Conservation (phyloP, 169 alveolate genomes). For the Plasmodium yoelii region DNA sequence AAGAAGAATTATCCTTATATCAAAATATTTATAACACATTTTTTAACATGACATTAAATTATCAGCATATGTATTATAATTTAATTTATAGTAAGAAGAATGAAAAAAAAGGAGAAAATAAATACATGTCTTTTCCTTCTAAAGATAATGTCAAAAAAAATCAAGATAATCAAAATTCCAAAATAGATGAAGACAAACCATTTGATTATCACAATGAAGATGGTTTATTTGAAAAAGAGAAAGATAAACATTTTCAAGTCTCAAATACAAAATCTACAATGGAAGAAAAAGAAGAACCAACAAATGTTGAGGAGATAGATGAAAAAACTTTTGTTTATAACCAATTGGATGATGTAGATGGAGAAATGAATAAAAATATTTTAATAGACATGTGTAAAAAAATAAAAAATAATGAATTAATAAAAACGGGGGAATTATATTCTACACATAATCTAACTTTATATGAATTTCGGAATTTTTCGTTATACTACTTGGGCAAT, state of each 20-base stretch:
- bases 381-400: slow-evolving; percentile 70
- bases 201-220: neutral
- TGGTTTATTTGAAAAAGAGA: neutral
- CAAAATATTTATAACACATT: slow-evolving; percentile 36
- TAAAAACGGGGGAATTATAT: slow-evolving; percentile 77
- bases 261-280: neutral
- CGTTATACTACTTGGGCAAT: slow-evolving; percentile 2
- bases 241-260: neutral
- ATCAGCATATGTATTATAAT: slow-evolving; percentile 71
- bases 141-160: neutral
- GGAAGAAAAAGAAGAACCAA: neutral
- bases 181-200: neutral
- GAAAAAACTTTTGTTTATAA: slow-evolving; percentile 33
- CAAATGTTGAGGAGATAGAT: slow-evolving; percentile 14
- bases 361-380: slow-evolving; percentile 48
- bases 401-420: slow-evolving; percentile 62
- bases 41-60: slow-evolving; percentile 29
- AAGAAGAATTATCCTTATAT: slow-evolving; percentile 51
- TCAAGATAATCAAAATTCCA: neutral
- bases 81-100: slow-evolving; percentile 36
- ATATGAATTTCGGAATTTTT: slow-evolving; percentile 75
- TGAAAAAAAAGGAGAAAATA: neutral
- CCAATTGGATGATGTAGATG: slow-evolving; percentile 40
- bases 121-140: neutral
- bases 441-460: slow-evolving; percentile 60